Conservation (phyloP, 345 rosid species). For the Gossypium anomalum region DNA sequence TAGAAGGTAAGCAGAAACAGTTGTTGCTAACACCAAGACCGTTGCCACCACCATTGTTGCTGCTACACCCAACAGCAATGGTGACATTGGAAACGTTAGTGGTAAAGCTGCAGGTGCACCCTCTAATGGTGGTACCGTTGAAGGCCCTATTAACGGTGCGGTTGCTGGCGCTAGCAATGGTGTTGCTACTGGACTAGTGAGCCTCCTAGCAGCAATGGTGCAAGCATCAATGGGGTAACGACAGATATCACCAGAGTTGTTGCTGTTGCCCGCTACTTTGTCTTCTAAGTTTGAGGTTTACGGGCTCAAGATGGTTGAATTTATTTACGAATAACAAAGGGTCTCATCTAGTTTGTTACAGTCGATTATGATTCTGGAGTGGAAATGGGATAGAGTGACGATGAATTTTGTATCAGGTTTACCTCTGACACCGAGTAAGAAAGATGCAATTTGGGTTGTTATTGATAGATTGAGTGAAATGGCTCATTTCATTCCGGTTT, state of each 20-base stretch:
- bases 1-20: no score
- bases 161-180: background rate
- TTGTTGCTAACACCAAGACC: slow-evolving; percentile 15
- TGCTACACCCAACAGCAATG: background rate
- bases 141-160: background rate
- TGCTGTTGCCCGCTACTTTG: background rate
- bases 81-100: background rate
- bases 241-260: background rate
- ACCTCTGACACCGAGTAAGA: no score
- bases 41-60: background rate
- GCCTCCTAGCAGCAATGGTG: background rate
- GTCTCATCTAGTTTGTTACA: no score
- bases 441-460: no score
- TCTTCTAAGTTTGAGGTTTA: background rate
- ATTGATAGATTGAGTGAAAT: no score
- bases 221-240: background rate
- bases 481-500: no score
- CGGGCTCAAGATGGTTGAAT: background rate
- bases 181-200: background rate
- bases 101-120: background rate
- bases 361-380: no score
- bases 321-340: background rate
- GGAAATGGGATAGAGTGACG: no score
- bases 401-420: no score
- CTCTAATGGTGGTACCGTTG: background rate